Conservation (phyloP, 805 yeast genomes). For the Metahyphopichia silvanorum region DNA sequence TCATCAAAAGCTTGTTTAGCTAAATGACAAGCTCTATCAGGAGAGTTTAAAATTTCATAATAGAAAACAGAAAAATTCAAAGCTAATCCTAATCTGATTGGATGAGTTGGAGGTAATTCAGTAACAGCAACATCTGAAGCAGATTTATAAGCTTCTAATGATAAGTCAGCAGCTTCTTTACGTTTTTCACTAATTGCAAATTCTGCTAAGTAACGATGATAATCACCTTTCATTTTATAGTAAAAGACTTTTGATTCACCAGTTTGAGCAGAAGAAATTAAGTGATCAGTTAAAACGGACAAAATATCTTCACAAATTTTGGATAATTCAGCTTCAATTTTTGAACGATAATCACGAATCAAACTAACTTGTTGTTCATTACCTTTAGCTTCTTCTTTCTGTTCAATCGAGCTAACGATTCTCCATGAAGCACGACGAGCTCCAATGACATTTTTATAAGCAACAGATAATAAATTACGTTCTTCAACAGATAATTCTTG, state of each 20-base stretch:
- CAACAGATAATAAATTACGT: constrained; percentile 94
- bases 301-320: constrained; percentile 93
- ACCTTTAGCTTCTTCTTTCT: constrained; percentile 96
- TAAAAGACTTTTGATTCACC: constrained; percentile 98
- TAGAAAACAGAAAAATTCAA: constrained; percentile 96
- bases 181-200: constrained; percentile 90
- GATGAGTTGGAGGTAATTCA: constrained; percentile 97
- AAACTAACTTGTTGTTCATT: constrained; percentile 84
- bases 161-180: constrained; percentile 86
- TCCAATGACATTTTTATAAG: constrained; percentile 97
- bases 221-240: constrained; percentile 99
- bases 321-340: constrained; percentile 89
- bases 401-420: constrained; percentile 96
- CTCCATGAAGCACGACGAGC: constrained; percentile 99
- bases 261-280: constrained; percentile 90
- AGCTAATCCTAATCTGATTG: constrained; percentile 96
- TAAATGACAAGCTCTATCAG: constrained; percentile 97
- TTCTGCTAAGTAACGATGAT: constrained; percentile 98
- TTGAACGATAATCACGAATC: constrained; percentile 91
- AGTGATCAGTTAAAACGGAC: constrained; percentile 80
- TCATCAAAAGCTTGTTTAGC: constrained; percentile 99
- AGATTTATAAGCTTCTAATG: constrained; percentile 90
- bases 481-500: constrained; percentile 96
- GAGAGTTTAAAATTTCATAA: constrained; percentile 96
- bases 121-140: constrained; percentile 97